Conservation (phyloP, 345 rosid species). For the Hirschfeldia incana region DNA sequence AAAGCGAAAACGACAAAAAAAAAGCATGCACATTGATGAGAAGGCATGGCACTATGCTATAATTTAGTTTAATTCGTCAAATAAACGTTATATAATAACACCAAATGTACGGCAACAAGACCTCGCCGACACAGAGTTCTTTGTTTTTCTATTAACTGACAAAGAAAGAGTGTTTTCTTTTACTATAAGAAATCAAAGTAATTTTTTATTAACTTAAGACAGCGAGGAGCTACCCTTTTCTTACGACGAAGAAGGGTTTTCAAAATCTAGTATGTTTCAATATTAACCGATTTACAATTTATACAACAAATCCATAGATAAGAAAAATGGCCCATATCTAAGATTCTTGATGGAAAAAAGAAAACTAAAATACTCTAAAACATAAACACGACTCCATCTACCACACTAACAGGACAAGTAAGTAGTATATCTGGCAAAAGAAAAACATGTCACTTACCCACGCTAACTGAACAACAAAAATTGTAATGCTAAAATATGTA, state of each 20-base stretch:
- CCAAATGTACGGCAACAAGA: neutral
- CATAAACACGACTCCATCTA: neutral
- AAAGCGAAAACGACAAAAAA: constrained; percentile 20
- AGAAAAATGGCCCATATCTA: neutral
- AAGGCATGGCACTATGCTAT: constrained; percentile 18
- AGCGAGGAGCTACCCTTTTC: neutral
- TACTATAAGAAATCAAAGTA: neutral
- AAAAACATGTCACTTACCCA: neutral
- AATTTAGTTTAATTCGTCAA: neutral
- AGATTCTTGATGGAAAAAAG: neutral
- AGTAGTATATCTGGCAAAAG: neutral
- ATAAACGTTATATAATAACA: neutral
- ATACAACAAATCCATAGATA: neutral
- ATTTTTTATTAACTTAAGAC: neutral
- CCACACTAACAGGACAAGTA: neutral
- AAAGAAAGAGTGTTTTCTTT: neutral
- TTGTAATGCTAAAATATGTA: neutral
- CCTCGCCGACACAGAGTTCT: neutral
- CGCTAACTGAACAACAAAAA: neutral
- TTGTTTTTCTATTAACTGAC: neutral
- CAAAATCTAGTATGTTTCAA: neutral
- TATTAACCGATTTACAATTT: neutral
- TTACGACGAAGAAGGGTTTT: neutral
- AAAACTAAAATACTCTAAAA: neutral
- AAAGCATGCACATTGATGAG: constrained; percentile 6